Evolutionary conservation across 192 early-diverging fungal species (phyloP), one percentile per base, ranked within the genome.

Genomic region (Entophlyctis luteolus): DNA sequence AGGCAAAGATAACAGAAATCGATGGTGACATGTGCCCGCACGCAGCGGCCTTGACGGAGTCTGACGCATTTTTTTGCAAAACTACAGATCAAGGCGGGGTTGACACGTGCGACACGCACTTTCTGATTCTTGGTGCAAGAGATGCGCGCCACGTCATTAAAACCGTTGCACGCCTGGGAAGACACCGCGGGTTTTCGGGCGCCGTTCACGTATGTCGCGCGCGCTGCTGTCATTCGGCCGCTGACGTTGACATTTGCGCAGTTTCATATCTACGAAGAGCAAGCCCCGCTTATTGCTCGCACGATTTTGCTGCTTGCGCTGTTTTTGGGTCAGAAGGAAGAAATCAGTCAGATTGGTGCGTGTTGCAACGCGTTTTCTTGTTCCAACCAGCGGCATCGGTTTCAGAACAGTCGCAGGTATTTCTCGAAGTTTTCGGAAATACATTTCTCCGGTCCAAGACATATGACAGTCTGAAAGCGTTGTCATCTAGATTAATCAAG

Each of bases 351-450:
- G 8, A 60, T 63, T 68, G 68, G 71, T 75, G 58, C 48, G 34
- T 47, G n/a, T 25, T 23, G 38, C 28, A 16, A n/a, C 25, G 27
- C 25, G 23, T 3, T 77, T 52, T 23, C 28, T 23, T 27, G 49
- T 22, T 8, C 49, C 14, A 45, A 16, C 42, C 20, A 20, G 20
- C 42, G 14, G 42, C 5, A 38, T 55, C 36, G 23, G 14, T 14
- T 23, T 22, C 58, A 65, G 82, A 84, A 25, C 74, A 77, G 34
- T 33, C 68, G 8, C 70, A 85, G 34, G 28, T 78, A 3, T 81
- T 82, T 45, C 60, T 86, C 5, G 85, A 86, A 62, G 39, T 81
- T 4, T 86, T 80, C 62, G 81, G 81, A 2, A 83, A 86, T 70
- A 45, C 76, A 0, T 65, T 71, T 20, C 31, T 86, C 0, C 69